These are phyloP conservation scores for Sonneratia alba DNA, from an alignment of 345 rosid species.

Conservation along the genomic window DNA sequence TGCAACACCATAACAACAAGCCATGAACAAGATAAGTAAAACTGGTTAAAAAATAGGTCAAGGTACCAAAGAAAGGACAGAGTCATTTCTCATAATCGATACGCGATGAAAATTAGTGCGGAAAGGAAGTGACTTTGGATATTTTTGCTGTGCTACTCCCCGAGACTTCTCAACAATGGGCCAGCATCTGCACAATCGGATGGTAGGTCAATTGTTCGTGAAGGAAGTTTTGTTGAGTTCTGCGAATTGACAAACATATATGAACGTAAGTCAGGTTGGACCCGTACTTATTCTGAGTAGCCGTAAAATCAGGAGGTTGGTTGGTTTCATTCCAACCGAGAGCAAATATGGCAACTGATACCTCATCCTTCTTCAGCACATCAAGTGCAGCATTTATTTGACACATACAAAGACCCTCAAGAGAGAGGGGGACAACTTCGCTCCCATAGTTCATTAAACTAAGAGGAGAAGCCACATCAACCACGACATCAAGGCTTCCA, in stretches of 20 bases:
- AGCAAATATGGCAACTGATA: conserved; percentile 85
- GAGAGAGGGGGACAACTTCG: too few relatives aligned
- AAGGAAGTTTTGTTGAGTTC: neutral
- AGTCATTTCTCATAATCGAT: conserved; percentile 6
- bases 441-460: too few relatives aligned
- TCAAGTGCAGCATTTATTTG: conserved; percentile 72
- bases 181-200: conserved; percentile 58
- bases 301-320: conserved; percentile 62
- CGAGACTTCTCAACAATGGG: conserved; percentile 68
- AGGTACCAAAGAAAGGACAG: neutral
- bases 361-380: conserved; percentile 47
- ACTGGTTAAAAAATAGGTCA: neutral
- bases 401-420: neutral
- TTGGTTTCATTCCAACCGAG: conserved; percentile 83
- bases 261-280: neutral
- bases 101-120: conserved; percentile 82
- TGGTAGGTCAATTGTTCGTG: too few relatives aligned
- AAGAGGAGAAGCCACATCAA: too few relatives aligned
- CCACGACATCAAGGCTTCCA: too few relatives aligned
- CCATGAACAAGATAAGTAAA: neutral
- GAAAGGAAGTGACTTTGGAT: conserved; percentile 62
- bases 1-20: neutral
- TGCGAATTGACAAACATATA: neutral
- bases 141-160: conserved; percentile 39
- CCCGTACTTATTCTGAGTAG: conserved; percentile 70